A percentile compares a stretch with the other conserved stretches of the same genome.
phyloP scores from a whole-genome alignment of 2,329 filamentous ascomycete genomes.

The Neopestalotiopsis rosae region DNA sequence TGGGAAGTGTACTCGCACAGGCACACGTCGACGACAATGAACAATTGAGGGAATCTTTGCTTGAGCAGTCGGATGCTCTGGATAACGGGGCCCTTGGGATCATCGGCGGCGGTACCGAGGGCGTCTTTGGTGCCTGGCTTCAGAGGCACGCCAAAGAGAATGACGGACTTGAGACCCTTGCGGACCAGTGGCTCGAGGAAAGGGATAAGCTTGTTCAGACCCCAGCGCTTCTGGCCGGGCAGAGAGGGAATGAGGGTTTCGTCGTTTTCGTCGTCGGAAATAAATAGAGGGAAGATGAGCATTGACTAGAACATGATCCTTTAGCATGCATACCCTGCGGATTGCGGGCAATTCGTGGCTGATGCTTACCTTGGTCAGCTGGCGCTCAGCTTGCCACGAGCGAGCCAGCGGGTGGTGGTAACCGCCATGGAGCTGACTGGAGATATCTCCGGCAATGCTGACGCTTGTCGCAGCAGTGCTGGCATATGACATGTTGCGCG shows the following conservation, averaged over 20 bases:
- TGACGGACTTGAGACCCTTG: conserved; percentile 91
- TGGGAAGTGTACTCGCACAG: conserved; percentile 99
- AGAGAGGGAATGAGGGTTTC: conserved; percentile 89
- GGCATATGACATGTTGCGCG: conserved; percentile 68
- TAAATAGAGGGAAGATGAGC: conserved; percentile 97
- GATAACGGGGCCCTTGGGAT: conserved; percentile 91
- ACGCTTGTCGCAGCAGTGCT: conserved; percentile 72
- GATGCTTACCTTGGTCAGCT: conserved; percentile 76
- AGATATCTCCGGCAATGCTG: conserved; percentile 76
- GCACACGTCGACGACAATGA: conserved; percentile 91
- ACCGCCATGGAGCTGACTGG: conserved; percentile 82
- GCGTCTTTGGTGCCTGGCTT: conserved; percentile 84
- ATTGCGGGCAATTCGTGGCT: background rate
- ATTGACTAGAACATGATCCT: conserved; percentile 69
- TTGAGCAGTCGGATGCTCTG: conserved; percentile 83
- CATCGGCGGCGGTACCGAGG: conserved; percentile 89
- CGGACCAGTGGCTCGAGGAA: conserved; percentile 86
- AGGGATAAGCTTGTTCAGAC: conserved; percentile 82
- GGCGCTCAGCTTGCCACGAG: conserved; percentile 83
- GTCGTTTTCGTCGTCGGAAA: conserved; percentile 93
- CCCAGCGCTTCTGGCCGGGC: conserved; percentile 87
- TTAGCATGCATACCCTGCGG: conserved; percentile 13
- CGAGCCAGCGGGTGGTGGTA: conserved; percentile 82
- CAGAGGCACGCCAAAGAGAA: conserved; percentile 93
- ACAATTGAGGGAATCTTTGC: conserved; percentile 85